Conservation (phyloP, 2,329 filamentous ascomycete species). For the Lachnellula cervina region DNA sequence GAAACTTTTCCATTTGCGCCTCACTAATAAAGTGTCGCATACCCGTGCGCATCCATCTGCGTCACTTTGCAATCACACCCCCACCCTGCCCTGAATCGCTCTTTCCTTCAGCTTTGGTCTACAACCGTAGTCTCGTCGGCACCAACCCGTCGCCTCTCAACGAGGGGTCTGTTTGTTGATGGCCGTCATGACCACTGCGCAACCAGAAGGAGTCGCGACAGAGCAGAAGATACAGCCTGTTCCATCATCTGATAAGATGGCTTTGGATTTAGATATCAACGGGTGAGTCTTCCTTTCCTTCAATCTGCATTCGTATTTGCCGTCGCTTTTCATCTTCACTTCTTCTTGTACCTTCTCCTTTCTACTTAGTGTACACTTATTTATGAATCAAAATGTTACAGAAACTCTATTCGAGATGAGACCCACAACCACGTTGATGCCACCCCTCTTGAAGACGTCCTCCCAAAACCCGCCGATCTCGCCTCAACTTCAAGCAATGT, state of each 20-base stretch:
- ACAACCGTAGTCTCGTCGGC: not conserved
- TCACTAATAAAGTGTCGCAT: constrained; percentile 13
- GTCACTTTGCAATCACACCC: not conserved
- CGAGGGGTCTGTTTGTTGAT: constrained; percentile 36
- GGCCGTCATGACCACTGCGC: constrained; percentile 50
- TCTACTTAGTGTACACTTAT: constrained; percentile 28
- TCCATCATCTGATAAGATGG: constrained; percentile 45
- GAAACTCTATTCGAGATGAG: constrained; percentile 29
- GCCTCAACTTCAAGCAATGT: constrained; percentile 10
- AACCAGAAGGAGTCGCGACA: constrained; percentile 31
- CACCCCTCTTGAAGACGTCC: constrained; percentile 15
- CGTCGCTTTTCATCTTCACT: not conserved
- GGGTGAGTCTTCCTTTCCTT: constrained; percentile 49
- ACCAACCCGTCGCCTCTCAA: constrained; percentile 13
- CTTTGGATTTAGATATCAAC: constrained; percentile 49
- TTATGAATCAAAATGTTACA: constrained; percentile 31
- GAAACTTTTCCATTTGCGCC: not conserved
- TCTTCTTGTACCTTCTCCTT: constrained; percentile 24
- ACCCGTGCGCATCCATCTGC: constrained; percentile 3
- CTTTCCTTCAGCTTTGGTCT: too few species aligned
- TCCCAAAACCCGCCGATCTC: constrained; percentile 10
- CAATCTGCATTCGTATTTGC: constrained; percentile 10
- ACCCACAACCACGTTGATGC: constrained; percentile 15
- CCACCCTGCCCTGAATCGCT: not conserved
- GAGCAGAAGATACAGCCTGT: constrained; percentile 48